Percentiles rank a stretch among this genome's conserved stretches.
These are phyloP conservation scores for Colletotrichum trifolii DNA, from an alignment of 2,329 filamentous ascomycete species.

Conservation along the genomic window DNA sequence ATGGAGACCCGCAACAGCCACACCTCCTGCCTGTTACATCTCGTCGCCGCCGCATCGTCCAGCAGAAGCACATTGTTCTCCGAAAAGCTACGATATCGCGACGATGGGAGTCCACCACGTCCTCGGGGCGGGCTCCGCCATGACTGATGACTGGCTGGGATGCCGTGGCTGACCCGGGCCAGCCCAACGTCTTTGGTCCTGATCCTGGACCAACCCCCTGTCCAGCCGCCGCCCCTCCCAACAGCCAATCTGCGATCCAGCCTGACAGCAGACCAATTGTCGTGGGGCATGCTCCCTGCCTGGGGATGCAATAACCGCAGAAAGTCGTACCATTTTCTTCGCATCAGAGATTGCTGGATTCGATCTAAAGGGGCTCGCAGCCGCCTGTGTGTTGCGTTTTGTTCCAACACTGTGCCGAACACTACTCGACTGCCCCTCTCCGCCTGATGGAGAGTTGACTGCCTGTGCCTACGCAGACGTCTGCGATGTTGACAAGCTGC, in stretches of 20 bases:
- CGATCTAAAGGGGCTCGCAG: conserved; percentile 16
- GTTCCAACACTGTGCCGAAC: background rate
- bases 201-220: conserved; percentile 27
- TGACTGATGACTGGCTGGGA: conserved; percentile 20
- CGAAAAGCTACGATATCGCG: too few species aligned
- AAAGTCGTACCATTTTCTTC: conserved; percentile 40
- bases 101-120: too few species aligned
- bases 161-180: conserved; percentile 3
- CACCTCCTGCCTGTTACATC: too few species aligned
- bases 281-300: conserved; percentile 33
- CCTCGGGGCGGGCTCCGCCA: background rate
- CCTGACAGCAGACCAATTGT: conserved; percentile 39
- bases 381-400: conserved; percentile 25
- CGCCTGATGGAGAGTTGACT: too few species aligned
- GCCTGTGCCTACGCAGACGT: too few species aligned
- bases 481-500: too few species aligned
- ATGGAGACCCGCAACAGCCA: too few species aligned
- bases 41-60: too few species aligned
- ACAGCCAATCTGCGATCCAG: conserved; percentile 40
- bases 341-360: conserved; percentile 37
- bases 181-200: conserved; percentile 13
- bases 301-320: conserved; percentile 34
- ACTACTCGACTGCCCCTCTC: background rate
- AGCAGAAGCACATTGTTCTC: too few species aligned
- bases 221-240: conserved; percentile 30